Evolutionary conservation across 805 yeast species (phyloP).

Genomic region (Helenozyma rhizophorensis): DNA sequence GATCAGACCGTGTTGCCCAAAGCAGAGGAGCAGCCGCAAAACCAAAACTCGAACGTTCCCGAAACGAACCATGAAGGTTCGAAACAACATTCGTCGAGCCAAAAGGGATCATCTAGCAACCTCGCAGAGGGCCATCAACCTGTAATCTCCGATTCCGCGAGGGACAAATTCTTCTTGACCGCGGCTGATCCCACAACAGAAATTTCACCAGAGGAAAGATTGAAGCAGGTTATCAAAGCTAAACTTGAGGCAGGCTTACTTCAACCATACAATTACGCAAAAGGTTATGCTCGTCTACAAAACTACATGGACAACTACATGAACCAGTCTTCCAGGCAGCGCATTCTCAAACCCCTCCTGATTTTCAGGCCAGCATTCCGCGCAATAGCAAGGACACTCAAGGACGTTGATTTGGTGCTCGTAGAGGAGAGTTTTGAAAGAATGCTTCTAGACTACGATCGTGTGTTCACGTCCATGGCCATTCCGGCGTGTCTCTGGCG

Average conservation of each 20-base stretch:
- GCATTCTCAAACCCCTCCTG: conserved; percentile 80
- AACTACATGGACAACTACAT: conserved; percentile 89
- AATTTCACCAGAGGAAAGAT: conserved; percentile 87
- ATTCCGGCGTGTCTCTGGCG: conserved; percentile 97
- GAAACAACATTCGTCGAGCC: background rate
- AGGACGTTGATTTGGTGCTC: conserved; percentile 84
- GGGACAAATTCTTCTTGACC: conserved; percentile 88
- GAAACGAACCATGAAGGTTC: conserved; percentile 5
- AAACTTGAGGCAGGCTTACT: conserved; percentile 89
- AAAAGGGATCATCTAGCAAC: background rate
- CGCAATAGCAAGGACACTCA: conserved; percentile 84
- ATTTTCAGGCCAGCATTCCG: conserved; percentile 89
- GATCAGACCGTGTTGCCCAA: background rate
- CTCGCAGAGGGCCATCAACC: conserved; percentile 26
- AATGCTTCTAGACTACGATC: conserved; percentile 86
- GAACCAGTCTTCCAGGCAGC: conserved; percentile 76
- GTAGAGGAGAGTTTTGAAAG: conserved; percentile 95
- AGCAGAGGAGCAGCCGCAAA: background rate
- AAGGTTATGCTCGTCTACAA: conserved; percentile 87
- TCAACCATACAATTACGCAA: conserved; percentile 90
- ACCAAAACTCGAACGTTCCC: conserved; percentile 3
- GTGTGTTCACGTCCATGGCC: conserved; percentile 96
- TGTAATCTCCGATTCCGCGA: conserved; percentile 66
- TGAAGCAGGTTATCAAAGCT: conserved; percentile 91
- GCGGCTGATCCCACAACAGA: conserved; percentile 98